Percentiles rank a stretch among this genome's conserved stretches.
Evolutionary conservation across 2,329 filamentous ascomycete species (phyloP).

Genomic region (Myriangium duriaei): DNA sequence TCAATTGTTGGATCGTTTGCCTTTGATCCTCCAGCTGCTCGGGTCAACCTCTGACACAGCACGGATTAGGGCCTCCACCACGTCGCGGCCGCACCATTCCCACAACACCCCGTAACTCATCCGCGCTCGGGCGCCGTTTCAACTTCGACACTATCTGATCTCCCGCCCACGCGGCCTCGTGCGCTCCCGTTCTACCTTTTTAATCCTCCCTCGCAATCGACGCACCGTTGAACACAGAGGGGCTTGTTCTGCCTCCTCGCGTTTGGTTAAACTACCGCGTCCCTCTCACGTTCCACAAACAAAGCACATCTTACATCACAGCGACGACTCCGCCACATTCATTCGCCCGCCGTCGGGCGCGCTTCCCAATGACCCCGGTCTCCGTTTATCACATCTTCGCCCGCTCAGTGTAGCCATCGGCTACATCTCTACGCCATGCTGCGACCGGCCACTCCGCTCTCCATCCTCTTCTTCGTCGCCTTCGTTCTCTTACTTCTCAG

Average conservation of each 20-base stretch:
- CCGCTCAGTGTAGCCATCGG: conserved; percentile 1
- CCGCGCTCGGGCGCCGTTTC: not conserved
- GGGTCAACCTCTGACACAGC: no score
- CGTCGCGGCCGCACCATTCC: not conserved
- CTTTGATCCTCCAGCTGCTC: no score
- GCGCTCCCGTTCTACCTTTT: not conserved
- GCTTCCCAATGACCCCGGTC: conserved; percentile 6
- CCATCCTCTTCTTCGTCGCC: conserved; percentile 70
- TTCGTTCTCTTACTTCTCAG: conserved; percentile 78
- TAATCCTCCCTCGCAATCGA: not conserved
- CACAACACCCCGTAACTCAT: not conserved
- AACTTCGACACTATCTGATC: not conserved
- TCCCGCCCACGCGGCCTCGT: not conserved
- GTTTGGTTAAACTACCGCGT: not conserved
- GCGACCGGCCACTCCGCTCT: conserved; percentile 82
- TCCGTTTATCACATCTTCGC: not conserved
- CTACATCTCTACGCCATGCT: conserved; percentile 49
- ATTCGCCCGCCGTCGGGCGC: conserved; percentile 5
- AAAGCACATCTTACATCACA: no score
- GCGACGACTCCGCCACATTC: not conserved
- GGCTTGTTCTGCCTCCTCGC: not conserved
- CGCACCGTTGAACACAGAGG: not conserved
- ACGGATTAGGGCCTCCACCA: no score
- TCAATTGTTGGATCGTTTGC: no score
- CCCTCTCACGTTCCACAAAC: no score